Percentiles rank a stretch among this genome's conserved stretches.
These are phyloP conservation scores for Pyrus bretschneideri DNA, from an alignment of 306 rosid species.

Conservation along the genomic window DNA sequence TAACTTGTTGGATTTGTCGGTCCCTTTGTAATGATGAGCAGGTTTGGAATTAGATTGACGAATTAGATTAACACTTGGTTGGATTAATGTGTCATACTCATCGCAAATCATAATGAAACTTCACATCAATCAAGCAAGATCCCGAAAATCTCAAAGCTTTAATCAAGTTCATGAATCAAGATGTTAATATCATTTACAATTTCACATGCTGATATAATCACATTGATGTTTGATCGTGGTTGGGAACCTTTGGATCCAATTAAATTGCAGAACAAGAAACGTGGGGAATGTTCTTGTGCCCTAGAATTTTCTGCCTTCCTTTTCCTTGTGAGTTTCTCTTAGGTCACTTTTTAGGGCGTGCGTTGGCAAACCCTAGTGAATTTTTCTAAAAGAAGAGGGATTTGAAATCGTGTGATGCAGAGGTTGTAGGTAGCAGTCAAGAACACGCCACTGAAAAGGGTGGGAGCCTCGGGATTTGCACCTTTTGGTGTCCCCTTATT, in stretches of 20 bases:
- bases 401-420: background rate
- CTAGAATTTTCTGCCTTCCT: background rate
- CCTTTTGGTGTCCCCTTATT: conserved; percentile 13
- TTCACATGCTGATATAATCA: background rate
- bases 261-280: background rate
- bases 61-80: background rate
- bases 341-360: background rate
- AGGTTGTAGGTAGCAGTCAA: background rate
- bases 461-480: conserved; percentile 22
- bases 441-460: background rate
- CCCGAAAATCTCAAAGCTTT: background rate
- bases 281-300: background rate
- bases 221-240: background rate
- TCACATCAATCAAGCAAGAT: background rate
- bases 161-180: background rate
- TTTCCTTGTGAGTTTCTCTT: background rate
- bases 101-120: background rate
- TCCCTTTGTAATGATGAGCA: too few relatives aligned
- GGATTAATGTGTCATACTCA: too few relatives aligned
- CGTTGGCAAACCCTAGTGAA: background rate
- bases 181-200: background rate
- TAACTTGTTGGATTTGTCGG: too few relatives aligned
- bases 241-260: background rate
- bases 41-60: too few relatives aligned
- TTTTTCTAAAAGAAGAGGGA: background rate